A percentile compares a stretch with the other conserved stretches of the same genome.
Conservation (phyloP, 306 rosid species). For the Dalbergia cultrata region DNA sequence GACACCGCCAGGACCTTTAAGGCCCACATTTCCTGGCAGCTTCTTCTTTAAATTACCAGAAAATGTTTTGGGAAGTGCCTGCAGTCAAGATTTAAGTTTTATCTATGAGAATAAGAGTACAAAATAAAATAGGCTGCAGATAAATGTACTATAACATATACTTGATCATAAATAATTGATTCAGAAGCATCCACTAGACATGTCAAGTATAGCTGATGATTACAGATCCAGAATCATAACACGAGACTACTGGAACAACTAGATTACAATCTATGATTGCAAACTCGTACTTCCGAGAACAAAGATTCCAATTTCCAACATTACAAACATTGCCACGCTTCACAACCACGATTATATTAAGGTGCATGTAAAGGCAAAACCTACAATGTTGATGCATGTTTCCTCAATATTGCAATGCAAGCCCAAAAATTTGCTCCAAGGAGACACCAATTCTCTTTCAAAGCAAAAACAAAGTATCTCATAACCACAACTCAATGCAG, state of each 20-base stretch:
- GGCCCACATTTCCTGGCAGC: slow-evolving; percentile 59
- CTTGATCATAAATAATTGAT: slow-evolving; percentile 1
- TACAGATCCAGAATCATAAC: background rate
- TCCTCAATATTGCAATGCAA: slow-evolving; percentile 5
- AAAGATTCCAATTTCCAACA: background rate
- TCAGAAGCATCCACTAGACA: slow-evolving; percentile 1
- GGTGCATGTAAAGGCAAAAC: slow-evolving; percentile 22
- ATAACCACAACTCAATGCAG: slow-evolving; percentile 1
- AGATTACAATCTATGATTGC: background rate
- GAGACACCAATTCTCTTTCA: background rate
- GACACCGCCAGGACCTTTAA: slow-evolving; percentile 74
- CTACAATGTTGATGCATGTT: slow-evolving; percentile 6
- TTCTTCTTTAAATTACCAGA: slow-evolving; percentile 60
- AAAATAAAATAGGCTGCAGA: background rate
- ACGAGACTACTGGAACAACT: slow-evolving; percentile 25
- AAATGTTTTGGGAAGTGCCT: slow-evolving; percentile 74
- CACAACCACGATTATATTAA: background rate
- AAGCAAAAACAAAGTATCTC: slow-evolving; percentile 1
- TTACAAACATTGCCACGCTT: background rate
- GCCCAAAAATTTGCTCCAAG: background rate
- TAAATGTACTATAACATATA: background rate
- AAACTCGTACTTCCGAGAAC: background rate
- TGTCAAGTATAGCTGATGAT: slow-evolving; percentile 11
- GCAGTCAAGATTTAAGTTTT: slow-evolving; percentile 39
- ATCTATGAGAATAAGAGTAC: background rate